These are phyloP conservation scores for Diplodia sapinea DNA, from an alignment of 2,329 filamentous ascomycete species.

Conservation along the genomic window DNA sequence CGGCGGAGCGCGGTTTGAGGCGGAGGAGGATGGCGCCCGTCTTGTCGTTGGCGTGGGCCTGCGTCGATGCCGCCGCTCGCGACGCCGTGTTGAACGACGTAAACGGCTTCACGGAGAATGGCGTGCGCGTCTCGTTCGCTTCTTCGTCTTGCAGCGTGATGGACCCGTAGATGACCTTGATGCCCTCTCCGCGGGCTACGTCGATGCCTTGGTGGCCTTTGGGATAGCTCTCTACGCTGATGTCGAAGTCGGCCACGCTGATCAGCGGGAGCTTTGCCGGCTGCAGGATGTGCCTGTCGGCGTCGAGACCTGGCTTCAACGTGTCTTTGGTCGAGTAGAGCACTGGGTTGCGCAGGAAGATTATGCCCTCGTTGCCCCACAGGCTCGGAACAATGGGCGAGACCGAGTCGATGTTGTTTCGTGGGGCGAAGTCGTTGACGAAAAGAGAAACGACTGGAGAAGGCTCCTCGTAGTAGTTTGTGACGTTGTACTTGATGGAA, in stretches of 20 bases:
- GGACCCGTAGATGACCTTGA: conserved; percentile 8
- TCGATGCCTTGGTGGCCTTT: neutral
- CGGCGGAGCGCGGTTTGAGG: neutral
- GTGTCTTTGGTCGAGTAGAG: neutral
- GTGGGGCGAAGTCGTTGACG: conserved; percentile 31
- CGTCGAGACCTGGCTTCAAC: too few species aligned
- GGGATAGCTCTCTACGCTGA: neutral
- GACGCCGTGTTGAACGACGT: neutral
- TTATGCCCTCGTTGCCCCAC: conserved; percentile 8
- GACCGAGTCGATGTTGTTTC: neutral
- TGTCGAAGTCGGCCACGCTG: neutral
- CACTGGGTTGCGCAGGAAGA: neutral
- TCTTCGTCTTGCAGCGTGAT: neutral
- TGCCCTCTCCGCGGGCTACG: neutral
- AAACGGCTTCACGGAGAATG: neutral
- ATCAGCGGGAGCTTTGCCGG: neutral
- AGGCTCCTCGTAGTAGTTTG: conserved; percentile 34
- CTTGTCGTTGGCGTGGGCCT: neutral
- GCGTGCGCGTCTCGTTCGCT: neutral
- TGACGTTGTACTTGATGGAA: conserved; percentile 36
- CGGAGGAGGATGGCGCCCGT: neutral
- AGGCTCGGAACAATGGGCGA: neutral
- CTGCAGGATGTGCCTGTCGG: neutral
- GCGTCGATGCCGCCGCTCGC: too few species aligned
- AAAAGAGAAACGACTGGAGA: conserved; percentile 34